Percentiles rank a stretch among this genome's conserved stretches.
Evolutionary conservation across 148 eudicot genomes (phyloP).

Genomic region (Nepenthes gracilis): DNA sequence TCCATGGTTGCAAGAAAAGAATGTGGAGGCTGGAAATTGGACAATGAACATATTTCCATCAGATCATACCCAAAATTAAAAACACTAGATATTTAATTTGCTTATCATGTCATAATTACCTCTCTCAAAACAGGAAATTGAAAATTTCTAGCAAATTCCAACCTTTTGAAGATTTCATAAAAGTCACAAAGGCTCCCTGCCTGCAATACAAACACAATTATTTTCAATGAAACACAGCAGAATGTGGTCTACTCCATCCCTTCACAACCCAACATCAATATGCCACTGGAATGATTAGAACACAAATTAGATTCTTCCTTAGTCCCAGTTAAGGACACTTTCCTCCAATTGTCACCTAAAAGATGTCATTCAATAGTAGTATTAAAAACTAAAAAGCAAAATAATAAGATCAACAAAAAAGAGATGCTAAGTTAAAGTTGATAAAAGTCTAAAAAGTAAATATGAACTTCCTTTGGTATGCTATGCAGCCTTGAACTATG

Average conservation of each 20-base stretch:
- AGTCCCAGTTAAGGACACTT: no score
- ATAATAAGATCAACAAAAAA: background rate
- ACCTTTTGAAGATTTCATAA: constrained; percentile 90
- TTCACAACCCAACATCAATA: background rate
- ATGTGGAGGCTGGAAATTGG: constrained; percentile 54
- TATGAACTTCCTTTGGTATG: background rate
- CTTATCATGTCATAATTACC: constrained; percentile 24
- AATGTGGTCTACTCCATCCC: background rate
- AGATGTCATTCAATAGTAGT: no score
- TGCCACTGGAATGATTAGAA: background rate
- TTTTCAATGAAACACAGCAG: background rate
- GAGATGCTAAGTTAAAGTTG: background rate
- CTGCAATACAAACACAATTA: constrained; percentile 27
- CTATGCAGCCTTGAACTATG: no score
- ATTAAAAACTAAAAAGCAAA: no score
- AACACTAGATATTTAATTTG: background rate
- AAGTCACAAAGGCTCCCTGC: constrained; percentile 82
- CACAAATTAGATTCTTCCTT: background rate
- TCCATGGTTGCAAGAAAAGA: constrained; percentile 71
- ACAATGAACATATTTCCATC: constrained; percentile 9
- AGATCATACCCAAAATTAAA: background rate
- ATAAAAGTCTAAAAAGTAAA: background rate
- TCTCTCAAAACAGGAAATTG: constrained; percentile 92
- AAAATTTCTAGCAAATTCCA: constrained; percentile 94
- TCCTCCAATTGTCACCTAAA: no score